phyloP scores from a whole-genome alignment of 108 stramenopile genomes.

The Bacterosira constricta region DNA sequence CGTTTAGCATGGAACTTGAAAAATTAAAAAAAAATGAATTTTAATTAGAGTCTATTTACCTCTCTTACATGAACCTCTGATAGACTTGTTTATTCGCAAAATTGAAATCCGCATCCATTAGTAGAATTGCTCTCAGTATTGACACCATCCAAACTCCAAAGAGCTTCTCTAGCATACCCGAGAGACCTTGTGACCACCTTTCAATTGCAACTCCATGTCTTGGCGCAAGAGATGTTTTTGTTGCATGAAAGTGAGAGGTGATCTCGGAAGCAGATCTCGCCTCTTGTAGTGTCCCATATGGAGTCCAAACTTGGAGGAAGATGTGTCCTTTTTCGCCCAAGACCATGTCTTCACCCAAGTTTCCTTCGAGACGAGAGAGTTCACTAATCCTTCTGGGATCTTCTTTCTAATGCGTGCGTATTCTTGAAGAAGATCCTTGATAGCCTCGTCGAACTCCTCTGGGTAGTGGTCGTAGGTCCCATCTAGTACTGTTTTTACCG shows the following conservation, averaged over 20 bases:
- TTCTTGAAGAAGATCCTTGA: too few relatives aligned
- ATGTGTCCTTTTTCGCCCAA: not conserved
- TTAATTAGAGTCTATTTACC: too few relatives aligned
- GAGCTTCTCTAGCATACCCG: conserved; percentile 11
- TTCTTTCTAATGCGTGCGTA: too few relatives aligned
- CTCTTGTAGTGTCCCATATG: conserved; percentile 21
- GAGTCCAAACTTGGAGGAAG: conserved; percentile 10
- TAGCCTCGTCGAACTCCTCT: not conserved
- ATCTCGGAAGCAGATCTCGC: not conserved
- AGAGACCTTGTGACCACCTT: not conserved
- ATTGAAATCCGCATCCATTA: conserved; percentile 24
- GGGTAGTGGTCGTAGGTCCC: not conserved
- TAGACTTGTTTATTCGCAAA: not conserved
- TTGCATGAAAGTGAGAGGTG: not conserved
- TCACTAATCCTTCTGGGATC: too few relatives aligned
- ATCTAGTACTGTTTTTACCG: not conserved
- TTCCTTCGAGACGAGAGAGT: too few relatives aligned
- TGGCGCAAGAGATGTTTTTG: not conserved
- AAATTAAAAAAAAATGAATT: too few relatives aligned
- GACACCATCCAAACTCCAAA: not conserved
- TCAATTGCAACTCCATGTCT: not conserved
- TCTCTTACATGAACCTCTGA: too few relatives aligned
- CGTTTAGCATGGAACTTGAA: too few relatives aligned
- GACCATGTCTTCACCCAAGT: too few relatives aligned
- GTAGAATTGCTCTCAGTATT: conserved; percentile 18